Conservation (phyloP, 345 rosid species). For the Syzygium jambos region DNA sequence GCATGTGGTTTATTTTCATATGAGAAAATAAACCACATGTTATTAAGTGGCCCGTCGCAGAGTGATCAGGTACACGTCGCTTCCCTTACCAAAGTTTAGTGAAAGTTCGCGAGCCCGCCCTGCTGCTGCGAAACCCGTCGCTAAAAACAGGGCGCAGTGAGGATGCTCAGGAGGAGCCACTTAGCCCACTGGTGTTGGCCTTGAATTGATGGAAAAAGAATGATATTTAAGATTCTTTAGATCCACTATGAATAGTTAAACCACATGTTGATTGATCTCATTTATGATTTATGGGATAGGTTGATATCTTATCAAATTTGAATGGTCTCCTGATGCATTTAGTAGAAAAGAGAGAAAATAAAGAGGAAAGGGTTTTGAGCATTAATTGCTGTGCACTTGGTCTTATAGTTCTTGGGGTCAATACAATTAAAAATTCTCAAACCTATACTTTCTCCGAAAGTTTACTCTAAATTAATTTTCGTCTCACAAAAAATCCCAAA, state of each 20-base stretch:
- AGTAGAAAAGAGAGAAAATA: not conserved
- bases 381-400: not conserved
- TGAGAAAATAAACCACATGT: too few relatives aligned
- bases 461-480: too few relatives aligned
- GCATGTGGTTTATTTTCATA: too few relatives aligned
- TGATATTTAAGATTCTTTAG: not conserved
- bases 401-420: not conserved
- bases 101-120: not conserved
- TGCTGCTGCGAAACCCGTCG: not conserved
- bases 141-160: too few relatives aligned
- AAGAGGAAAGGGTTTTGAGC: not conserved
- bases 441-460: not conserved
- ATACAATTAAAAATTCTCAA: fast-evolving
- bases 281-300: too few relatives aligned
- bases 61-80: slow-evolving; percentile 17
- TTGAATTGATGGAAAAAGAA: not conserved
- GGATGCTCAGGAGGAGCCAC: not conserved
- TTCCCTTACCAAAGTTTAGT: not conserved
- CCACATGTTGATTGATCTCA: not conserved
- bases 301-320: not conserved
- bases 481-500: too few relatives aligned
- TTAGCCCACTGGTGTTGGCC: not conserved
- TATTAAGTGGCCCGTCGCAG: slow-evolving; percentile 40
- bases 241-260: not conserved
- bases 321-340: not conserved